Evolutionary conservation across 2,329 filamentous ascomycete species (phyloP).

Genomic region (Bisporella sp.): DNA sequence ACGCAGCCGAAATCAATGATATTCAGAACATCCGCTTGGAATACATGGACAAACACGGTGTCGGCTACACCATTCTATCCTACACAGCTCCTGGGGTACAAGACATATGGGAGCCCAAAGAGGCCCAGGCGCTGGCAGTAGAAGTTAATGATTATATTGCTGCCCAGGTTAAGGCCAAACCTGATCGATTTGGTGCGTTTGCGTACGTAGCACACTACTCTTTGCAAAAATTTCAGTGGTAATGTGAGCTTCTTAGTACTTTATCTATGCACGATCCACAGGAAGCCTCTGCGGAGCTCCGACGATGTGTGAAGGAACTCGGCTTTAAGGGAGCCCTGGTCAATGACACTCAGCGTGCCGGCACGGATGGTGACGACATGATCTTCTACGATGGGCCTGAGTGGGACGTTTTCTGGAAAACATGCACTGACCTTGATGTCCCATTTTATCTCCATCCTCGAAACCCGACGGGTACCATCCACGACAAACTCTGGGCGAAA

Average conservation of each 20-base stretch:
- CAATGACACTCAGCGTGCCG: slow-evolving; percentile 54
- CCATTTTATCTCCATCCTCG: slow-evolving; percentile 57
- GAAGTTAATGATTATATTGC: slow-evolving; percentile 27
- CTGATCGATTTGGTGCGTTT: slow-evolving; percentile 39
- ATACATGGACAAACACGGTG: slow-evolving; percentile 39
- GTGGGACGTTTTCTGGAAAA: slow-evolving; percentile 56
- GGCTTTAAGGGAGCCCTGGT: slow-evolving; percentile 59
- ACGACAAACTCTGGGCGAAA: slow-evolving; percentile 51
- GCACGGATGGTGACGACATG: slow-evolving; percentile 50
- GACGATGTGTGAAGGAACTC: slow-evolving; percentile 42
- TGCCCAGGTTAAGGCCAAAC: slow-evolving; percentile 16
- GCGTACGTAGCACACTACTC: slow-evolving; percentile 26
- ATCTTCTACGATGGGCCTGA: slow-evolving; percentile 57
- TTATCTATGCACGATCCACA: slow-evolving; percentile 47
- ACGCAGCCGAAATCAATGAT: slow-evolving; percentile 47
- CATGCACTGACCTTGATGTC: slow-evolving; percentile 50
- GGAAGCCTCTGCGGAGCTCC: slow-evolving; percentile 42
- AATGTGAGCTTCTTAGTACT: slow-evolving; percentile 12
- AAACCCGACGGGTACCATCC: slow-evolving; percentile 47
- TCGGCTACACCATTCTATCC: slow-evolving; percentile 42
- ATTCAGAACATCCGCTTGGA: slow-evolving; percentile 35
- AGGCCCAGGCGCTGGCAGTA: slow-evolving; percentile 35
- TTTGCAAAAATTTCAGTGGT: not conserved
- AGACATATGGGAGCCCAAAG: slow-evolving; percentile 34
- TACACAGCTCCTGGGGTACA: slow-evolving; percentile 43